A percentile compares a stretch with the other conserved stretches of the same genome.
These are phyloP conservation scores for Microcyclospora tardicrescens DNA, from an alignment of 2,329 filamentous ascomycete genomes.

Conservation along the genomic window DNA sequence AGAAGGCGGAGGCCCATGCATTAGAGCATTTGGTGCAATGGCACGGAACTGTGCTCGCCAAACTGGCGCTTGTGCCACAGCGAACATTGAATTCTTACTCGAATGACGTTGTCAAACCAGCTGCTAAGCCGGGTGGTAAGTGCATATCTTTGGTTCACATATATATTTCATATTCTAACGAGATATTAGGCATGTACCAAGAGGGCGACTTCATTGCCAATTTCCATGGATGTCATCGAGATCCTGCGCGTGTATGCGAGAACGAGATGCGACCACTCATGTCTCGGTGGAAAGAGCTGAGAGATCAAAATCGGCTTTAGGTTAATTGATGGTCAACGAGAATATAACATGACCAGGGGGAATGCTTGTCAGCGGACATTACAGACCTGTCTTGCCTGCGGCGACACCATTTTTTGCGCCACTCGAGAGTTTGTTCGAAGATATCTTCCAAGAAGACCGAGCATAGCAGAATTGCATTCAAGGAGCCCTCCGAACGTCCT, in stretches of 20 bases:
- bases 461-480: no score
- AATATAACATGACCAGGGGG: no score
- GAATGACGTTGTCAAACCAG: constrained; percentile 22
- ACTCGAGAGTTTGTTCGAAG: no score
- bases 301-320: constrained; percentile 10
- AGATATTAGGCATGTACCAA: constrained; percentile 43
- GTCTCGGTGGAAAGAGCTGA: constrained; percentile 23
- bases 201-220: constrained; percentile 76
- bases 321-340: not conserved
- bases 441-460: no score
- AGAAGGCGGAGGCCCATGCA: constrained; percentile 84
- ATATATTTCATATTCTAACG: not conserved
- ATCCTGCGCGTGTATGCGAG: constrained; percentile 44
- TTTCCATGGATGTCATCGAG: constrained; percentile 57
- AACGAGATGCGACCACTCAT: constrained; percentile 51
- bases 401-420: no score
- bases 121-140: constrained; percentile 14
- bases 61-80: constrained; percentile 81
- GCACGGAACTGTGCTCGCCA: constrained; percentile 91
- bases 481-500: no score
- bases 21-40: constrained; percentile 58
- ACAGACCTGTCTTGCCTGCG: no score
- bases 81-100: constrained; percentile 70
- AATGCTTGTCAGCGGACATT: no score
- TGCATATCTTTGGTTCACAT: not conserved